Evolutionary conservation across 2,329 filamentous ascomycete genomes (phyloP), one percentile per base, ranked within the genome.

Genomic region (Ophiostoma piceae): DNA sequence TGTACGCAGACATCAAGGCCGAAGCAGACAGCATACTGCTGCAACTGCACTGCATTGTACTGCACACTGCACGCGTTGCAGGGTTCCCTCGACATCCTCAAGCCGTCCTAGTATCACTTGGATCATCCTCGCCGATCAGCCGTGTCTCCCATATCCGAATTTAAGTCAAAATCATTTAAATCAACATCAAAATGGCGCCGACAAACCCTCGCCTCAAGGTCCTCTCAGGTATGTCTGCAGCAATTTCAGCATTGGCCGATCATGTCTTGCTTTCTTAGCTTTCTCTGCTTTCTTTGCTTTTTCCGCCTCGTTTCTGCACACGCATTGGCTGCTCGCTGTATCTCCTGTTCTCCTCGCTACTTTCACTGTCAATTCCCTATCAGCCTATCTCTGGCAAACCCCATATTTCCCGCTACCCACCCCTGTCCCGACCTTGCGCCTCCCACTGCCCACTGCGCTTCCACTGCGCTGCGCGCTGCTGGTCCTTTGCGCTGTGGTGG

Each of bases 151-250:
- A 35, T 35, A 35, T 35, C 35, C 35, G 35, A 35, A 35, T 6
- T 35, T 8, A 35, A 35, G 8, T 5, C 35, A 35, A 35, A 35
- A 35, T 32, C 57, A 62, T 29, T 29, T 29, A 62, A 19, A 16
- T 22, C 47, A 14, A 41, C n/a, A n/a, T 62, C 57, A 62, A 32
- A 78, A 87, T 87, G 85, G 84, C 84, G 80, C 84, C 85, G 79
- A 80, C 82, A 78, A 81, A 84, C 79, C 84, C 85, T 79, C 84
- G 84, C 80, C 82, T 84, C 79, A 86, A 83, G 81, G 82, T 86
- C 79, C 82, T 87, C 77, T 85, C 84, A 84, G 85, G 85, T 87
- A 80, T 80, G 85, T 84, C 76, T 73, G 22, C 16, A 60, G 37
- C 65, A 51, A 29, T 67, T 68, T 35, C 47, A 32, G 39, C 65